Percentiles rank a stretch among this genome's conserved stretches.
Conservation (phyloP, 1,139 yeast genomes). For the Yamadazyma oceani region DNA sequence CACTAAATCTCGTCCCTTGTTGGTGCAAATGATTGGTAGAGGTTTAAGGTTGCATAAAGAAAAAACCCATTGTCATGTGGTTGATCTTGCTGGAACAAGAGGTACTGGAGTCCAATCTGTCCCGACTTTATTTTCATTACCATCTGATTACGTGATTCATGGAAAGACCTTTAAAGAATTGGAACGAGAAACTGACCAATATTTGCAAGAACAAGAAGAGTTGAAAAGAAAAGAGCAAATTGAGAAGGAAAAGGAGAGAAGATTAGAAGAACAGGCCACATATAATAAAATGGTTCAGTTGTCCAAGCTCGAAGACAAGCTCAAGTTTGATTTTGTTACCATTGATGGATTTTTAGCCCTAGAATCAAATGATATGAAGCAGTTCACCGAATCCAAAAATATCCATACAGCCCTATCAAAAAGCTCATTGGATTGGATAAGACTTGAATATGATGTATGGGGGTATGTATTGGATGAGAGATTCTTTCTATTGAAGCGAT, state of each 20-base stretch:
- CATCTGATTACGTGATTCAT: slow-evolving; percentile 30
- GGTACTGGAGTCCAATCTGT: slow-evolving; percentile 59
- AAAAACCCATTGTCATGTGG: slow-evolving; percentile 68
- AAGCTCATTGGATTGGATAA: slow-evolving; percentile 26
- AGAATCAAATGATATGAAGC: slow-evolving; percentile 15
- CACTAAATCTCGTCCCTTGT: slow-evolving; percentile 67
- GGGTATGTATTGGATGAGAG: slow-evolving; percentile 22
- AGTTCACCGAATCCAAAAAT: slow-evolving; percentile 12
- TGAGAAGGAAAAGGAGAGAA: slow-evolving; percentile 19
- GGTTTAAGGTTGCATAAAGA: slow-evolving; percentile 68
- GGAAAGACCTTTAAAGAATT: slow-evolving; percentile 32
- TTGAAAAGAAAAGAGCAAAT: slow-evolving; percentile 15
- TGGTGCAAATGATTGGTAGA: slow-evolving; percentile 90
- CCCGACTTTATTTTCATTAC: slow-evolving; percentile 55
- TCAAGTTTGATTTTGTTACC: slow-evolving; percentile 25
- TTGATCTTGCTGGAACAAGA: slow-evolving; percentile 72
- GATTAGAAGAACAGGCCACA: slow-evolving; percentile 17
- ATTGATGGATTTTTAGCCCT: slow-evolving; percentile 35
- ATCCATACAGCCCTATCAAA: slow-evolving; percentile 18
- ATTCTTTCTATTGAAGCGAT: slow-evolving; percentile 20
- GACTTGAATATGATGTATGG: slow-evolving; percentile 35
- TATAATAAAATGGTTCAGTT: slow-evolving; percentile 16
- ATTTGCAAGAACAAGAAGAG: slow-evolving; percentile 16
- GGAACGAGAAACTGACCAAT: slow-evolving; percentile 23
- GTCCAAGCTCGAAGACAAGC: slow-evolving; percentile 15